Conservation (phyloP, 2,329 filamentous ascomycete species). For the Ceratocystis huliohia region DNA sequence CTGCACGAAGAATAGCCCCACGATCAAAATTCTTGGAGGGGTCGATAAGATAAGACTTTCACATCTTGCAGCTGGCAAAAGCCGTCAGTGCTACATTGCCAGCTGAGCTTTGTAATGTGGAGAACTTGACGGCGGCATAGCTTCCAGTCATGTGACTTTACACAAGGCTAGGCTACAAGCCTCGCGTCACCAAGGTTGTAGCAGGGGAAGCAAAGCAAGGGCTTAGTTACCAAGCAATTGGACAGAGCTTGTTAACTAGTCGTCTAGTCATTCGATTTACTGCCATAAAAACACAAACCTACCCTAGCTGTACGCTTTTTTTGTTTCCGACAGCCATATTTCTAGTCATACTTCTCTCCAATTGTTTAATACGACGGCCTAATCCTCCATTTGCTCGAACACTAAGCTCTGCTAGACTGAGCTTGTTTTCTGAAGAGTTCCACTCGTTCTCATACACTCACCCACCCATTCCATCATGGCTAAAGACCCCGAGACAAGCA, state of each 20-base stretch:
- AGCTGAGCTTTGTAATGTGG: not conserved
- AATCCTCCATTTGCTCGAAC: not conserved
- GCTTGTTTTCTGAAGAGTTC: slow-evolving; percentile 6
- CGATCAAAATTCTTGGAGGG: slow-evolving; percentile 15
- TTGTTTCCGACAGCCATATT: not conserved
- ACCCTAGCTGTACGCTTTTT: slow-evolving; percentile 11
- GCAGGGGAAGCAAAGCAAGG: slow-evolving; percentile 6
- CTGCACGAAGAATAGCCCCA: slow-evolving; percentile 14
- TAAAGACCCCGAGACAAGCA: slow-evolving; percentile 79
- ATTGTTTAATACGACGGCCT: not conserved
- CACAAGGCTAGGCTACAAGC: slow-evolving; percentile 29
- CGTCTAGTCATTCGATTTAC: slow-evolving; percentile 11
- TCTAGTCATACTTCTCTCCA: not conserved
- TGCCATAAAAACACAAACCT: slow-evolving; percentile 14
- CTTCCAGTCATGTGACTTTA: slow-evolving; percentile 16
- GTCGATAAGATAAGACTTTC: slow-evolving; percentile 19
- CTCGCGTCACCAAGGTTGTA: slow-evolving; percentile 28
- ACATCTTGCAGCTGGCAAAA: not conserved
- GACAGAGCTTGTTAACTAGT: slow-evolving; percentile 13
- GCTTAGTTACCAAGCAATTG: not conserved
- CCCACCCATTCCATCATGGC: slow-evolving; percentile 53
- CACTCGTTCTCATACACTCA: slow-evolving; percentile 5
- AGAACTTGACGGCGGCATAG: slow-evolving; percentile 1
- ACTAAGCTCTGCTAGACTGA: slow-evolving; percentile 2
- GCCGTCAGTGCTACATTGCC: not conserved